Conservation (phyloP, 2,329 filamentous ascomycete genomes). For the Fonsecaea pedrosoi region DNA sequence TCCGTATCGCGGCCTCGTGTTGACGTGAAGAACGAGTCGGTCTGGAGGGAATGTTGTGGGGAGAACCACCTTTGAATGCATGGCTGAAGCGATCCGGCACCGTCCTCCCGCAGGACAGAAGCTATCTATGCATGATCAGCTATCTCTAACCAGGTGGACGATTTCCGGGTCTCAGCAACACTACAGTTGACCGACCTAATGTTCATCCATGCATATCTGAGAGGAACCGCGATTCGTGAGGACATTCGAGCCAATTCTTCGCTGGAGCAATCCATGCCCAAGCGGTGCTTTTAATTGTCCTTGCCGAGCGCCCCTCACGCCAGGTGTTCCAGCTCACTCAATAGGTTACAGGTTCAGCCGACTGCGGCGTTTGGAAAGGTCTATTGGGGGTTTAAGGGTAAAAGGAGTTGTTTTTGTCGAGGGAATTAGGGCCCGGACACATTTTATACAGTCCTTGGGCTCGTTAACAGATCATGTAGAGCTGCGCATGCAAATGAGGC, state of each 20-base stretch:
- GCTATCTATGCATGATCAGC: not conserved
- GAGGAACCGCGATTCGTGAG: not conserved
- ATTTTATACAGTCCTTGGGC: conserved; percentile 4
- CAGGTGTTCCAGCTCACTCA: not conserved
- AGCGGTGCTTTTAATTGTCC: not conserved
- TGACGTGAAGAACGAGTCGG: not conserved
- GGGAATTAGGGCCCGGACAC: not conserved
- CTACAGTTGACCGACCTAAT: not conserved
- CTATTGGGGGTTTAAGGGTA: not conserved
- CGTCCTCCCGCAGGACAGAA: not conserved
- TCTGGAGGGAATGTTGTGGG: not conserved
- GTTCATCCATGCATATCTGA: not conserved
- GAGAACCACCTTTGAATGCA: not conserved
- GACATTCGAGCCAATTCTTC: not conserved
- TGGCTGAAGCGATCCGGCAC: not conserved
- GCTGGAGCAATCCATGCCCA: not conserved
- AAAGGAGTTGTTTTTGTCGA: not conserved
- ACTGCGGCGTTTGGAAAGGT: conserved; percentile 3
- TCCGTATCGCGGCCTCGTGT: not conserved
- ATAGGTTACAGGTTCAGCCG: not conserved
- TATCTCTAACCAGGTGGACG: not conserved
- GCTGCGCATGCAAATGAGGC: conserved; percentile 1
- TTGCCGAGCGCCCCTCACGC: not conserved
- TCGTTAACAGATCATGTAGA: not conserved
- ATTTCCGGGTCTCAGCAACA: not conserved